Evolutionary conservation across 2,329 filamentous ascomycete genomes (phyloP).

Genomic region (Colletotrichum sp.): DNA sequence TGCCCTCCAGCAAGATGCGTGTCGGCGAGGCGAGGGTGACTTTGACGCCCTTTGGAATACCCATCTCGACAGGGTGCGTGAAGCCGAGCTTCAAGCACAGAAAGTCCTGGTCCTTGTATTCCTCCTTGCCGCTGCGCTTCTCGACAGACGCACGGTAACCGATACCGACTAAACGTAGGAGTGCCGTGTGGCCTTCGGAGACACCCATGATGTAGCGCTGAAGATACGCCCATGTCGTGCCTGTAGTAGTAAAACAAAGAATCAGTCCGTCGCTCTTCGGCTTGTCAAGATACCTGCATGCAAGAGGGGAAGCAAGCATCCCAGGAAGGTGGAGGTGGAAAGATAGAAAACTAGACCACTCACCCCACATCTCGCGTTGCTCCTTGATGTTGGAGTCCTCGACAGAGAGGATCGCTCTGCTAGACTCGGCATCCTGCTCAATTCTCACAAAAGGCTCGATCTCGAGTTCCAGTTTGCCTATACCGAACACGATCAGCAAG

Average conservation of each 20-base stretch:
- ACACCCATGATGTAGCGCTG: conserved; percentile 92
- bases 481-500: conserved; percentile 1
- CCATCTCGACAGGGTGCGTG: conserved; percentile 92
- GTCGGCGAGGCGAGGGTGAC: conserved; percentile 91
- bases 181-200: conserved; percentile 93
- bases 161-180: conserved; percentile 91
- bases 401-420: conserved; percentile 73
- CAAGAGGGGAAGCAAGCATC: neutral
- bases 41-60: conserved; percentile 80
- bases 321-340: neutral
- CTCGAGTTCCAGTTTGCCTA: conserved; percentile 76
- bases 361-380: conserved; percentile 97
- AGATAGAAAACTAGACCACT: conserved; percentile 23
- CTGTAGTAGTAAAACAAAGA: conserved; percentile 46
- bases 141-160: conserved; percentile 93
- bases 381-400: conserved; percentile 70
- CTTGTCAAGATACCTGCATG: neutral
- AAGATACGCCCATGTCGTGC: conserved; percentile 87
- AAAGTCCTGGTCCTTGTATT: conserved; percentile 84
- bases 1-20: conserved; percentile 86
- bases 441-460: conserved; percentile 82
- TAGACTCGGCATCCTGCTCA: conserved; percentile 65
- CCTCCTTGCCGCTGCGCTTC: conserved; percentile 71
- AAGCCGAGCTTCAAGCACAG: conserved; percentile 95
- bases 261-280: conserved; percentile 24